Evolutionary conservation across 768 basidiomycete genomes (phyloP), one percentile per base, ranked within the genome.

Genomic region (Calocybe cyanea): DNA sequence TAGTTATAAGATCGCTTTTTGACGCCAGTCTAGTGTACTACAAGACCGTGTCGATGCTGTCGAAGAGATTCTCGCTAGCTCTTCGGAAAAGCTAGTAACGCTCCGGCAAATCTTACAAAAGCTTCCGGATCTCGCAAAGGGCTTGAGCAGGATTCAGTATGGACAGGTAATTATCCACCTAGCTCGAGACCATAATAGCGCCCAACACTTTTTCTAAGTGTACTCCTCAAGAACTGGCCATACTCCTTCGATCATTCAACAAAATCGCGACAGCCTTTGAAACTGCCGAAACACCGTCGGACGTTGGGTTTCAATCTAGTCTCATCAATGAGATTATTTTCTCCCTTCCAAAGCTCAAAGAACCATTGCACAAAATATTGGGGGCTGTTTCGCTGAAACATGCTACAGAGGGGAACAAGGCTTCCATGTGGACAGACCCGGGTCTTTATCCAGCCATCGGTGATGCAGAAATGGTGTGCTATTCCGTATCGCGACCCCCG

Each of bases 61-160:
- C 1, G 80, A 88, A 51, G 95, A 97, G 63, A 84, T 98, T 43
- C 63, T 76, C 38, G 56, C 68, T 5, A 85, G 81, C 54, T 63
- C 72, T 13, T 85, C 82, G 0, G 78, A 81, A 13, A 73, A 73
- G 34, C 68, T 94, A 33, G 75, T 78, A 28, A 76, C 73, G 25
- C 72, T 95, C n/a, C 79, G 86, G 14, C 72, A 78, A 28, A 60
- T 80, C n/a, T 69, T 95, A 45, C 82, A 68, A 58, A 77, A 77
- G 25, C 71, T 92, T n/a, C 92, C 93, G 0, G 93, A 97, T 61
- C 78, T 97, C 37, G 81, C 87, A 0, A 85, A 79, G 58, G 95
- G 95, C 0, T 67, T 98, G 13, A 86, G 83, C 49, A 72, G 92
- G 23, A 87, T 97, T 24, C 91, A 94, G 58, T 95, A 95, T 55